Base-by-base conservation (phyloP, 225 moss, liverwort and hornwort genomes). In the Pseudoscleropodium purum region DNA sequence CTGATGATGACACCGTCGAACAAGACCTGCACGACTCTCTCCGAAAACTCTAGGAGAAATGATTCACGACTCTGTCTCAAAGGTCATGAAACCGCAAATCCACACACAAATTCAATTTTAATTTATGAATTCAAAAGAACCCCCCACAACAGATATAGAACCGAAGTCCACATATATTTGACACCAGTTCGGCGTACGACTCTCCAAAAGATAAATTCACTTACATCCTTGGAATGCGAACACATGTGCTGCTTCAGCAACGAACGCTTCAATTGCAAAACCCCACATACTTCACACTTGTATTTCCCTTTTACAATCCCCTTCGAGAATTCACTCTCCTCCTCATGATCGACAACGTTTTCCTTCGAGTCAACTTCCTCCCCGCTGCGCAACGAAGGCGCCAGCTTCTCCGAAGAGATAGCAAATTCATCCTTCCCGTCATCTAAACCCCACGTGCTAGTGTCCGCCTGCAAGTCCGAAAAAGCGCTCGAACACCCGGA, bases 171-270 rank as follows among this genome's bases (percentile, higher is more conserved):
- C 25, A 34, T 13, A 33, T 5, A 39, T 18, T n/a, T 36, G 34
- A 56, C 51, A 51, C 25, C n/a, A 25, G 27, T 21, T 81, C 37
- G 29, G 43, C 24, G 18, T 31, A 39, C 31, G 37, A 43, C 34
- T 18, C 11, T 57, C 12, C 62, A 19, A 82, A 67, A 13, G n/a
- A 66, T 3, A 36, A 11, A 75, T 36, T 47, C 43, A 61, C 92
- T 90, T 92, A 92, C 92, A 74, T 92, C 88, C 61, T 85, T 27
- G 27, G 88, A 85, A 59, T 92, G 90, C 5, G 86, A 60, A 72
- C 12, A 43, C 92, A 92, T 88, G 76, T 92, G 92, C 47, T 92
- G 92, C 88, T 79, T 83, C 77, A 92, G 70, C 77, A 90, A 83
- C 30, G 90, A 90, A 15, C 33, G 88, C 63, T 88, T 90, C 68